Evolutionary conservation across 2,329 filamentous ascomycete species (phyloP), one percentile per base, ranked within the genome.

Genomic region (Claviceps quebecensis): DNA sequence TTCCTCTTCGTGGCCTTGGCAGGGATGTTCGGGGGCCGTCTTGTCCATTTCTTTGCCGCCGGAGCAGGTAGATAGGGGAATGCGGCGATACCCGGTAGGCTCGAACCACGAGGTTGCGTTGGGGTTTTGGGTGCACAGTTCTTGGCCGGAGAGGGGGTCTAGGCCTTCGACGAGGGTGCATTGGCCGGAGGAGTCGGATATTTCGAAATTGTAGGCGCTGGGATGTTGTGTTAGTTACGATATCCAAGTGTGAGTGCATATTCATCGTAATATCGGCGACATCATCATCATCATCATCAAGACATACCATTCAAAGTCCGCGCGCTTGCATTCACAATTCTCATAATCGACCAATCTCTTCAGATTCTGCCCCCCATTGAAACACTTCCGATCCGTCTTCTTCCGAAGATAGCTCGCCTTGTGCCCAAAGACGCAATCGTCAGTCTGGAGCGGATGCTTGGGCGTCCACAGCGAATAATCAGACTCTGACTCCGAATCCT

Each of bases 151-250:
- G 13, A 75, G 61, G 13, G 86, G 83, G 9, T 76, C 57, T 41
- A 89, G 78, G 14, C 91, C 91, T 0, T 76, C 67, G 1, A 97
- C 88, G 13, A 94, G 78, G 5, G 67, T 68, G 69, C 93, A 98
- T 55, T 84, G 80, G 47, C 85, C 84, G 61, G 90, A 86, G 29
- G 71, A 76, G 37, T 71, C 76, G 65, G 86, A 80, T 46, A 86
- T 80, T 64, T 97, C 83, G 67, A 80, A 98, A 68, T 98, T 98
- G 75, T 88, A 98, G 64, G 94, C 91, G 69, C 87, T 93, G 57
- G 29, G 8, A 19, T 2, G 19, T 47, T 16, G 5, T 44, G 26
- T 26, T 17, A 34, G 29, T 34, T 34, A 34, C 29, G 3, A 34
- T 34, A 9, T 34, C 29, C 29, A 34, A 34, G 29, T 34, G 29